Evolutionary conservation across 805 yeast species (phyloP).

Genomic region (Wickerhamiella kazuoi): DNA sequence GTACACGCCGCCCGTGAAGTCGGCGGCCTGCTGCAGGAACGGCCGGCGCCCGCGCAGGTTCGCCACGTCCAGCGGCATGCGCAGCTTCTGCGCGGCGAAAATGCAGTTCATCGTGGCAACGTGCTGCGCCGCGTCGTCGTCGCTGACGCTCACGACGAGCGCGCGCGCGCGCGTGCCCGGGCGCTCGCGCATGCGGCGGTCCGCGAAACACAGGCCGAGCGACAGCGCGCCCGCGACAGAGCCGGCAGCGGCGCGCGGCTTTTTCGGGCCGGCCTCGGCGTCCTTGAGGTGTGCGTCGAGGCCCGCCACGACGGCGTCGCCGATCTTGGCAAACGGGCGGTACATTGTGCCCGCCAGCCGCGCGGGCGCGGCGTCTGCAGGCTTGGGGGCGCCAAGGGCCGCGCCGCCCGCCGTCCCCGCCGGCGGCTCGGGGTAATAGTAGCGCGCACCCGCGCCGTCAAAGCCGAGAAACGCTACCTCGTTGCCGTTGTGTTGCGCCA

Average conservation of each 20-base stretch:
- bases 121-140: slow-evolving; percentile 63
- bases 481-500: slow-evolving; percentile 70
- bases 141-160: slow-evolving; percentile 45
- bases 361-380: too few relatives aligned
- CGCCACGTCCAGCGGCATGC: slow-evolving; percentile 77
- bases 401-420: not conserved
- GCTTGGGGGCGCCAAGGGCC: not conserved
- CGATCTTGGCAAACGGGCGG: slow-evolving; percentile 65
- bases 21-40: slow-evolving; percentile 87
- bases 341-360: slow-evolving; percentile 37
- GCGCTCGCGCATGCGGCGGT: slow-evolving; percentile 31
- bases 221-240: slow-evolving; percentile 56
- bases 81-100: slow-evolving; percentile 81
- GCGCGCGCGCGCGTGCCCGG: slow-evolving; percentile 44
- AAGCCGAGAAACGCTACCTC: slow-evolving; percentile 67
- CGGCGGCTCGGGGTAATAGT: slow-evolving; percentile 40
- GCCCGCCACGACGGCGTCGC: slow-evolving; percentile 50
- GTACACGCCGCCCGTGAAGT: slow-evolving; percentile 84
- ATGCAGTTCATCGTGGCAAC: slow-evolving; percentile 90
- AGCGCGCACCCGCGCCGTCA: slow-evolving; percentile 48
- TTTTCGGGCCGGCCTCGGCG: slow-evolving; percentile 20
- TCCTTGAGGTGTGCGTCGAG: slow-evolving; percentile 31
- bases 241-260: slow-evolving; percentile 34
- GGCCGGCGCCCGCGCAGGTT: slow-evolving; percentile 58
- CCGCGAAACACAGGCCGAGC: slow-evolving; percentile 57